Evolutionary conservation across 2,329 filamentous ascomycete genomes (phyloP).

Genomic region (Arthrobotrys sphaeroides): DNA sequence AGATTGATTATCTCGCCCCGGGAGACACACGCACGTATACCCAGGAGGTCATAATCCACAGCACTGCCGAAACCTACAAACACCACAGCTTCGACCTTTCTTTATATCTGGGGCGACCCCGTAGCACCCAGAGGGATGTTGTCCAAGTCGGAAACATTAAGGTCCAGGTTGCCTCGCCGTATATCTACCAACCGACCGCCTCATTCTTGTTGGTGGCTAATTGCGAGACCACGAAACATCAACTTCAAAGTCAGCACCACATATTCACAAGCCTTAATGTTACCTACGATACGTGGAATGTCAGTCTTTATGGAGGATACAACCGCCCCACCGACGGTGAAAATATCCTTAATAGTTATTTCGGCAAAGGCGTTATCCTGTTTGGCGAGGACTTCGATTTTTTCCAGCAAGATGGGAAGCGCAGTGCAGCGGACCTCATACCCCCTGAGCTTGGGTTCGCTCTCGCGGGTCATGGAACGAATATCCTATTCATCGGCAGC

Average conservation of each 20-base stretch:
- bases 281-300: conserved; percentile 15
- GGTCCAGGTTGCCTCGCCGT: conserved; percentile 15
- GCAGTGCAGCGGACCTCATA: conserved; percentile 18
- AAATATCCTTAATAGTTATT: conserved; percentile 12
- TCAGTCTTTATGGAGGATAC: conserved; percentile 23
- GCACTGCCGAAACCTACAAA: conserved; percentile 11
- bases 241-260: background rate
- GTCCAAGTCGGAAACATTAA: conserved; percentile 9
- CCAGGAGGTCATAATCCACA: conserved; percentile 4
- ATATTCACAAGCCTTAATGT: background rate
- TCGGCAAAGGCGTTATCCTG: conserved; percentile 15
- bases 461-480: conserved; percentile 12
- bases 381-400: conserved; percentile 21
- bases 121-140: background rate
- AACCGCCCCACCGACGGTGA: conserved; percentile 3
- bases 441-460: conserved; percentile 21
- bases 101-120: conserved; percentile 1
- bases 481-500: conserved; percentile 11
- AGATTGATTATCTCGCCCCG: conserved; percentile 1
- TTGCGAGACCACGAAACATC: conserved; percentile 1
- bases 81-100: conserved; percentile 17
- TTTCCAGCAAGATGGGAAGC: conserved; percentile 16
- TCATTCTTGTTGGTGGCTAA: conserved; percentile 15
- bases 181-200: background rate
- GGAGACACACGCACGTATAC: conserved; percentile 7